Conservation (phyloP, 73 alveolate species). For the Symbiodinium natans region DNA sequence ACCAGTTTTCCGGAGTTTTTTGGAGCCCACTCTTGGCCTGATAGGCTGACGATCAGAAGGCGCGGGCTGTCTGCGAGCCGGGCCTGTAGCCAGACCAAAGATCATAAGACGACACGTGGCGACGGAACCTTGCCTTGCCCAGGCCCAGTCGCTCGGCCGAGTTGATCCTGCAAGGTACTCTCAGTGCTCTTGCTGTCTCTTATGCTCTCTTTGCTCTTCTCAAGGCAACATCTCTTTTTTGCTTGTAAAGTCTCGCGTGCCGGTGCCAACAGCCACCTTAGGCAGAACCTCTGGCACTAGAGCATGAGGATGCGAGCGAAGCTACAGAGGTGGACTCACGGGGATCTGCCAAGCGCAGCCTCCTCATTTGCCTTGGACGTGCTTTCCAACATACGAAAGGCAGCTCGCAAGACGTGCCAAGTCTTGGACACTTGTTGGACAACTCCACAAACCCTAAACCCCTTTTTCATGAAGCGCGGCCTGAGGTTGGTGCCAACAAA, state of each 20-base stretch:
- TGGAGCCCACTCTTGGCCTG: neutral
- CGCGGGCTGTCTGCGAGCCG: neutral
- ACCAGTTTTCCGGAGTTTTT: no score
- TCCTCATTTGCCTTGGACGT: neutral
- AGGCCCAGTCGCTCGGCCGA: conserved; percentile 74
- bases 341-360: neutral
- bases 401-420: no score
- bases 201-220: no score
- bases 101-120: neutral
- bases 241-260: neutral
- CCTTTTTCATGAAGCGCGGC: neutral
- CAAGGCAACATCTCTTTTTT: no score
- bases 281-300: neutral
- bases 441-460: no score
- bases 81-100: conserved; percentile 5
- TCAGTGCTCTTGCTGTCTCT: neutral
- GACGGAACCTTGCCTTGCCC: neutral
- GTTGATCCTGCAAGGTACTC: conserved; percentile 20
- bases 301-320: neutral
- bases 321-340: no score
- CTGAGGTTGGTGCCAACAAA: no score
- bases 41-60: conserved; percentile 57
- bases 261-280: neutral
- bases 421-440: no score
- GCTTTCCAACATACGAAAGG: no score